A percentile compares a stretch with the other conserved stretches of the same genome.
These are phyloP conservation scores for Xylaria sp. DNA, from an alignment of 2,329 filamentous ascomycete genomes.

Conservation along the genomic window DNA sequence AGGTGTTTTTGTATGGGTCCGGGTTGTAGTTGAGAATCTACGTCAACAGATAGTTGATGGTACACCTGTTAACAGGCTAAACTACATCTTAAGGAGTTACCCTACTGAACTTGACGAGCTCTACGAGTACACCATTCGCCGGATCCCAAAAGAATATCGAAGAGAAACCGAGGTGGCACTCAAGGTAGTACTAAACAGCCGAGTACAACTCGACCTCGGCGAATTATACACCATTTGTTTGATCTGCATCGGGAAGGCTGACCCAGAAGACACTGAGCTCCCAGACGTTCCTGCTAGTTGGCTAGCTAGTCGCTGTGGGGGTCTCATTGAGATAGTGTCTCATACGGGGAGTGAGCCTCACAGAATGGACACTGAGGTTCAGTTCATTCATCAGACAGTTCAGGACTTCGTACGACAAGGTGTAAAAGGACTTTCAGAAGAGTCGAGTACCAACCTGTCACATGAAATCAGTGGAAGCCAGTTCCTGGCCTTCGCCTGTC, in stretches of 20 bases:
- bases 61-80: not conserved
- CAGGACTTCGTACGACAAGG: constrained; percentile 5
- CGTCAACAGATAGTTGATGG: not conserved
- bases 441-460: not conserved
- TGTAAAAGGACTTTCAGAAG: not conserved
- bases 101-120: not conserved
- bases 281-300: not conserved
- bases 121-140: not conserved
- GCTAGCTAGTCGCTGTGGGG: not conserved
- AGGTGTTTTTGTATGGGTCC: not conserved
- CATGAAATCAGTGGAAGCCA: not conserved
- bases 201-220: not conserved
- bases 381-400: constrained; percentile 4
- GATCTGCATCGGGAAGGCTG: not conserved
- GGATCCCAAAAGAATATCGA: not conserved
- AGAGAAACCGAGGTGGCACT: constrained; percentile 1
- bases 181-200: not conserved
- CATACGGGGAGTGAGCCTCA: not conserved
- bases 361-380: not conserved
- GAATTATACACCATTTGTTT: not conserved
- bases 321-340: constrained; percentile 1
- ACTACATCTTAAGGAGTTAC: not conserved
- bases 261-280: not conserved
- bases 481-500: not conserved
- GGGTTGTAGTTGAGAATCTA: not conserved